Conservation (phyloP, 169 alveolate species). For the Nephromyces sp. region DNA sequence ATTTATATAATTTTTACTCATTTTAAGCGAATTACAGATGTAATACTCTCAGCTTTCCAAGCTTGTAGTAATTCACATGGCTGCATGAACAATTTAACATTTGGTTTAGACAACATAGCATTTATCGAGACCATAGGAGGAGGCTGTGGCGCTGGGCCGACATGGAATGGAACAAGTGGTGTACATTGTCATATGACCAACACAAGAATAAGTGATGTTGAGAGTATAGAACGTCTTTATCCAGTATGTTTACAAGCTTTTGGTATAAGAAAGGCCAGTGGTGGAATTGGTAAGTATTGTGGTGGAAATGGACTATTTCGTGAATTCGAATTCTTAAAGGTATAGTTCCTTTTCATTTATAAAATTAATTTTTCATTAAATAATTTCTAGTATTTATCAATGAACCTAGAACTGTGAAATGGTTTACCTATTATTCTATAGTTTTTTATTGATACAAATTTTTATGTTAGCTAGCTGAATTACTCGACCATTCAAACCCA, state of each 20-base stretch:
- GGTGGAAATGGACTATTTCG: conserved; percentile 72
- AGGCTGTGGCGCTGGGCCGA: conserved; percentile 72
- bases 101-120: conserved; percentile 52
- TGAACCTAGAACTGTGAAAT: too few relatives aligned
- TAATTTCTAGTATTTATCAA: too few relatives aligned
- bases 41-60: conserved; percentile 54
- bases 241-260: conserved; percentile 56
- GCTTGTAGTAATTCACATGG: conserved; percentile 66
- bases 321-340: conserved; percentile 47
- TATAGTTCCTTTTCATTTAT: neutral
- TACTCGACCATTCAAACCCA: too few relatives aligned
- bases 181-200: conserved; percentile 76
- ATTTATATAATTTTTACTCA: too few relatives aligned
- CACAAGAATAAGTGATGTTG: conserved; percentile 72
- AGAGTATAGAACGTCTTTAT: conserved; percentile 51
- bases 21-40: conserved; percentile 59
- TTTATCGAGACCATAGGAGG: conserved; percentile 74
- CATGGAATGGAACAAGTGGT: conserved; percentile 61
- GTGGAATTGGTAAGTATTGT: conserved; percentile 56
- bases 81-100: conserved; percentile 70
- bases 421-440: too few relatives aligned
- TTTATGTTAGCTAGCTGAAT: too few relatives aligned
- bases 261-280: conserved; percentile 50
- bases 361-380: too few relatives aligned
- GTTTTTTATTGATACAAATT: too few relatives aligned